Percentiles rank a stretch among this genome's conserved stretches.
phyloP scores from a whole-genome alignment of 2,329 filamentous ascomycete genomes.

The Trichoderma sp. region DNA sequence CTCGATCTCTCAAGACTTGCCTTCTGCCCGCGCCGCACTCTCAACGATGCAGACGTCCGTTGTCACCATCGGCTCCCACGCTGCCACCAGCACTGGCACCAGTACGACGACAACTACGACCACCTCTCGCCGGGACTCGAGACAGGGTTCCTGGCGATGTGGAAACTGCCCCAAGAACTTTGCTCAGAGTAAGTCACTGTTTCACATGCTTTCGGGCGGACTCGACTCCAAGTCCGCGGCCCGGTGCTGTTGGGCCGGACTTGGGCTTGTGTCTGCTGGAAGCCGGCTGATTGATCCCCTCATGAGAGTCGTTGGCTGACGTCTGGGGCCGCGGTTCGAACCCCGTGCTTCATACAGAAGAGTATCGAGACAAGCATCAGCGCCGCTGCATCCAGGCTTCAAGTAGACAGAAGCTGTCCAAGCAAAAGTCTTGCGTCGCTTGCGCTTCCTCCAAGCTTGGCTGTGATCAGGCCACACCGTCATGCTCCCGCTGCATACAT shows the following conservation, averaged over 20 bases:
- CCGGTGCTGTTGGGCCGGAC: too few species aligned
- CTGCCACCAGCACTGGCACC: not conserved
- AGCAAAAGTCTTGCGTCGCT: not conserved
- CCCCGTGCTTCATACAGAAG: not conserved
- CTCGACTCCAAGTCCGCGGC: too few species aligned
- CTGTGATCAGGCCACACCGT: not conserved
- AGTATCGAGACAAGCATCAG: not conserved
- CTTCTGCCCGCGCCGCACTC: too few species aligned
- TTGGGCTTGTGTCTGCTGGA: too few species aligned
- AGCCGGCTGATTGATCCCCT: too few species aligned
- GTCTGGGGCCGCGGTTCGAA: too few species aligned
- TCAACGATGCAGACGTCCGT: not conserved
- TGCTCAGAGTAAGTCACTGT: not conserved
- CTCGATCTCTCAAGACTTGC: too few species aligned
- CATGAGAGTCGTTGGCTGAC: too few species aligned
- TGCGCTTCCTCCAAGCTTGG: not conserved
- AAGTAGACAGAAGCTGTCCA: not conserved
- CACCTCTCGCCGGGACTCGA: not conserved
- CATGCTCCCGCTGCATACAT: not conserved
- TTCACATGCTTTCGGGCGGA: not conserved
- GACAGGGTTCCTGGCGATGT: not conserved
- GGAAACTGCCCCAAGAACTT: slow-evolving; percentile 2
- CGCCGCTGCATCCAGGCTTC: not conserved
- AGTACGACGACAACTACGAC: not conserved
- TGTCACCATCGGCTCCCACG: slow-evolving; percentile 1